Base-by-base conservation (phyloP, 1,139 yeast species). In the Debaryomyces fabryi region DNA sequence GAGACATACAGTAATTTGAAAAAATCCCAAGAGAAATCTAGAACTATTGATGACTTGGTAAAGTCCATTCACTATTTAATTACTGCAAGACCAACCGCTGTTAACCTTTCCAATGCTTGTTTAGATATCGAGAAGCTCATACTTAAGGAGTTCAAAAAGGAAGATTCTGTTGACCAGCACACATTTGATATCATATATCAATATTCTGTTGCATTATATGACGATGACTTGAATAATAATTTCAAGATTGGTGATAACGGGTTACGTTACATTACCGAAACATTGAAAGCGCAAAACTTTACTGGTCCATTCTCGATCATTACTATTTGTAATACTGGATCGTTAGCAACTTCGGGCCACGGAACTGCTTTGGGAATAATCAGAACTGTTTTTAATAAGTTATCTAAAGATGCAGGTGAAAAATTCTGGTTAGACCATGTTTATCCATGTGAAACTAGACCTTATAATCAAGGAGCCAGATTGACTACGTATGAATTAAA, bases 331-430 rank as follows among this genome's bases (percentile, higher is more conserved):
- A 87, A 87, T 63, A 87, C 93, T 1, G 95, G 96, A 0, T 89
- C 98, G 0, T 74, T 93, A 53, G 99, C 99, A 1, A 93, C 98
- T 2, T 90, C 98, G 3, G 98, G 98, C 1, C 93, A 91, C 63
- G 99, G 99, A 20, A 93, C 99, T 6, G 98, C 98, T 0, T 76
- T 93, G 39, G 98, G 98, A 15, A 88, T 92, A 21, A 83, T 93
- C 44, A 81, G 98, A 56, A 83, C 96, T 0, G 74, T 88, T 21
- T 76, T 81, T 73, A 63, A 68, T 12, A 65, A 69, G 32, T 72
- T 85, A 39, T 59, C 65, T 38, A 55, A 56, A 6, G 55, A 54
- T 1, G 52, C 70, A 6, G 55, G 58, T 24, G 69, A 64, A 54
- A 52, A 71, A 44, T 73, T 67, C 62, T 87, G 67, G 71, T 65